These are phyloP conservation scores for Apocynum venetum DNA, from an alignment of 257 asterid species.

Conservation along the genomic window DNA sequence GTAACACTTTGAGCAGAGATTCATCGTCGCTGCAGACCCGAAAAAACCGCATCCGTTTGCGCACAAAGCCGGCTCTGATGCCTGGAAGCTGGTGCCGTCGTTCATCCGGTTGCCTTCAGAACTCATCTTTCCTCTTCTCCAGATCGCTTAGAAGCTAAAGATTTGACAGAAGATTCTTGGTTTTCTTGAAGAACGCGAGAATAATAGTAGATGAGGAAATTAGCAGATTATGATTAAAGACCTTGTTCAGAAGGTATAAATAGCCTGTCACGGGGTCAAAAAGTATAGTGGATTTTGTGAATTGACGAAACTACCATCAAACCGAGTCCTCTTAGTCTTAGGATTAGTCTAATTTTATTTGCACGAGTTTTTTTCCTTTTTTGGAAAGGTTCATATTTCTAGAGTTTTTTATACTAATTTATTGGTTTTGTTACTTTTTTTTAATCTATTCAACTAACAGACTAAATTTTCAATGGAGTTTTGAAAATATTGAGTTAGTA, in stretches of 20 bases:
- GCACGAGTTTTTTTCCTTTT: no score
- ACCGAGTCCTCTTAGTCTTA: not conserved
- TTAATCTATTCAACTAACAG: no score
- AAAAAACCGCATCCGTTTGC: conserved; percentile 47
- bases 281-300: conserved; percentile 1
- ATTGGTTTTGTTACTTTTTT: no score
- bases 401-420: no score
- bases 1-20: conserved; percentile 46
- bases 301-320: conserved; percentile 13
- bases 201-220: no score
- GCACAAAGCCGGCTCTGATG: conserved; percentile 37
- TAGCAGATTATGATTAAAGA: not conserved
- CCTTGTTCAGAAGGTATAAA: not conserved
- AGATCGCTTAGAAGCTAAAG: not conserved
- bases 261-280: not conserved
- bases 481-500: no score
- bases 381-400: no score
- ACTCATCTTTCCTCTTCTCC: conserved; percentile 21
- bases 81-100: conserved; percentile 32
- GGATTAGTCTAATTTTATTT: no score
- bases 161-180: not conserved
- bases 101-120: conserved; percentile 39
- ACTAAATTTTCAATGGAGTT: no score
- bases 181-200: not conserved
- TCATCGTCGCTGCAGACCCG: conserved; percentile 43